Evolutionary conservation across 2,329 filamentous ascomycete species (phyloP).

Genomic region (Epichloe sylvatica): DNA sequence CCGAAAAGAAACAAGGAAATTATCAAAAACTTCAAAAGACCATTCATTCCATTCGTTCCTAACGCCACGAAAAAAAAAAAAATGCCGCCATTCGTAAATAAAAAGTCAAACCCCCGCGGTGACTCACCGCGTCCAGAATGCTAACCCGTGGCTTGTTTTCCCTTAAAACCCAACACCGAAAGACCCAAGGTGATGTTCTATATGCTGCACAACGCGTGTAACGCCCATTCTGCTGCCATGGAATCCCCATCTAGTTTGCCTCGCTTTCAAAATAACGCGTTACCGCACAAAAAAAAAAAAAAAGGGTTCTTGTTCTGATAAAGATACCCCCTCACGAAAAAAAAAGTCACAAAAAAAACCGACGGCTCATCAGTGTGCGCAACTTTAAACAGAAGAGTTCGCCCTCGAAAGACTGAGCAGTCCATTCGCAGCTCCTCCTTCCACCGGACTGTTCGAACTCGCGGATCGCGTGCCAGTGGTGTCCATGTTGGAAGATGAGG

Average conservation of each 20-base stretch:
- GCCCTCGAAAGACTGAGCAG: background rate
- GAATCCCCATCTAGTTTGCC: background rate
- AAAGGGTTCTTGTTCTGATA: background rate
- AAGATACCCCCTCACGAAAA: background rate
- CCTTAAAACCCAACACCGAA: no score
- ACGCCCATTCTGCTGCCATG: background rate
- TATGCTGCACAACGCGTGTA: background rate
- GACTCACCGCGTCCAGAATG: background rate
- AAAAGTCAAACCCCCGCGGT: background rate
- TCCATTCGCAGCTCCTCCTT: background rate
- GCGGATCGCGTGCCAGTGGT: background rate
- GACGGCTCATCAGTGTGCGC: background rate
- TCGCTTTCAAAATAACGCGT: background rate
- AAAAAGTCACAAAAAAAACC: no score
- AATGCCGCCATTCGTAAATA: background rate
- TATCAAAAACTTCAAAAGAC: background rate
- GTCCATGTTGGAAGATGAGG: background rate
- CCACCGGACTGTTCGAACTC: background rate
- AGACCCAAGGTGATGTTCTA: background rate
- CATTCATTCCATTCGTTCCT: background rate
- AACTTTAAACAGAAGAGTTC: background rate
- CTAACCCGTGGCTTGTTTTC: background rate
- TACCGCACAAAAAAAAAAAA: background rate
- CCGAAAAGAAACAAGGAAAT: background rate
- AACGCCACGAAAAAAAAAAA: background rate